Percentiles rank a stretch among this genome's conserved stretches.
Evolutionary conservation across 768 basidiomycete genomes (phyloP).

Genomic region (Suillus subalutaceus): DNA sequence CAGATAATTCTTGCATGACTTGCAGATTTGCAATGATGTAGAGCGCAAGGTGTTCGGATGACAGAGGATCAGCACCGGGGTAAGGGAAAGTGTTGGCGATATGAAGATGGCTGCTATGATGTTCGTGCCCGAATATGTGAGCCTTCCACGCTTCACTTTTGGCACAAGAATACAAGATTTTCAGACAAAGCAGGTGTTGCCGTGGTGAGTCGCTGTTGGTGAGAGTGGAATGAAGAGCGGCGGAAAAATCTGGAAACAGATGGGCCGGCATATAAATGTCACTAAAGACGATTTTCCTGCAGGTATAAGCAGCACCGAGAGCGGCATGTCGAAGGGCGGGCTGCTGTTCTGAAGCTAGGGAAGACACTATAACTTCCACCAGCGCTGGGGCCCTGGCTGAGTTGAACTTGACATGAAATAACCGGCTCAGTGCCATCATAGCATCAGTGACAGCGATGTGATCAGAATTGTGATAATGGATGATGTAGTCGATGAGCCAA

Average conservation of each 20-base stretch:
- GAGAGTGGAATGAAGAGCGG: conserved; percentile 1
- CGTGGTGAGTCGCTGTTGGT: background rate
- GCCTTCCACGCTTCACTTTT: background rate
- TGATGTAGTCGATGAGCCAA: conserved; percentile 11
- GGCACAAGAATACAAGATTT: conserved; percentile 8
- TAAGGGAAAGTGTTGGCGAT: conserved; percentile 12
- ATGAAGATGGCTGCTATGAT: background rate
- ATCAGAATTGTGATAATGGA: conserved; percentile 6
- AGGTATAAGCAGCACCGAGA: conserved; percentile 4
- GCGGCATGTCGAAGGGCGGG: conserved; percentile 8
- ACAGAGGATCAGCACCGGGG: background rate
- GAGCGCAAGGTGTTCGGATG: conserved; percentile 10
- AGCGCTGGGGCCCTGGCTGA: background rate
- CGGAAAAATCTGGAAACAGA: background rate
- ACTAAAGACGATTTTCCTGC: conserved; percentile 2
- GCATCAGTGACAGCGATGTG: conserved; percentile 9
- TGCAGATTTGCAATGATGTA: conserved; percentile 8
- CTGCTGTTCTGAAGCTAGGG: conserved; percentile 2
- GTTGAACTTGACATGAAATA: background rate
- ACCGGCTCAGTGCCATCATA: conserved; percentile 9
- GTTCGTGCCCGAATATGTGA: conserved; percentile 4
- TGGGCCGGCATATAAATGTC: background rate
- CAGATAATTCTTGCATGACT: background rate
- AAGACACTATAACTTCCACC: conserved; percentile 3
- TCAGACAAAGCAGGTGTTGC: conserved; percentile 11